A percentile compares a stretch with the other conserved stretches of the same genome.
Conservation (phyloP, 306 rosid genomes). For the Castanea crenata region DNA sequence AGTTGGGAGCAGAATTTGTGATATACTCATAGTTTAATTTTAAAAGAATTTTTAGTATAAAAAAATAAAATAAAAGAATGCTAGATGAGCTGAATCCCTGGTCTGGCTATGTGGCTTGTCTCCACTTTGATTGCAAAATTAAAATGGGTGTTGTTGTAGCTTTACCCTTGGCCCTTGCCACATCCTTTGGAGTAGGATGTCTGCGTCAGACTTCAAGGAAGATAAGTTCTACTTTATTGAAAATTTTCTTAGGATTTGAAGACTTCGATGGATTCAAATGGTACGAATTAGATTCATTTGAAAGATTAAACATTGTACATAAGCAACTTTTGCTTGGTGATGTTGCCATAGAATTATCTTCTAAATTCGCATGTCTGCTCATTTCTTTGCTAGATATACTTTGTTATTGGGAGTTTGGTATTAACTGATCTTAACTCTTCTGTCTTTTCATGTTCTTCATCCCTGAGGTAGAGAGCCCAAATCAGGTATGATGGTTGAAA, state of each 20-base stretch:
- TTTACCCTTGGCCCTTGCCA: not conserved
- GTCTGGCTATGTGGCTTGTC: not conserved
- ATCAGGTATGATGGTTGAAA: not conserved
- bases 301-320: too few relatives aligned
- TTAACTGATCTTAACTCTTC: not conserved
- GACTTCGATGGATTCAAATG: not conserved
- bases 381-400: not conserved
- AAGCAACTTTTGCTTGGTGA: too few relatives aligned
- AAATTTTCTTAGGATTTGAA: not conserved
- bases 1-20: not conserved
- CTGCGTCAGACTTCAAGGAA: not conserved
- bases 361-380: too few relatives aligned
- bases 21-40: not conserved
- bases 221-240: not conserved
- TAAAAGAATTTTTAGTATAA: not conserved
- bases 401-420: not conserved
- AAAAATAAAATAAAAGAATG: not conserved
- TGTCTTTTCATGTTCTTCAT: not conserved
- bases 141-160: not conserved
- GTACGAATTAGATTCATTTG: too few relatives aligned
- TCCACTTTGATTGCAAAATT: not conserved
- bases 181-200: not conserved
- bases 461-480: not conserved
- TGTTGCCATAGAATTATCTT: too few relatives aligned
- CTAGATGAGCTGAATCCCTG: not conserved